Base-by-base conservation (phyloP, 2,329 filamentous ascomycete genomes). In the Apiospora saccharicola region DNA sequence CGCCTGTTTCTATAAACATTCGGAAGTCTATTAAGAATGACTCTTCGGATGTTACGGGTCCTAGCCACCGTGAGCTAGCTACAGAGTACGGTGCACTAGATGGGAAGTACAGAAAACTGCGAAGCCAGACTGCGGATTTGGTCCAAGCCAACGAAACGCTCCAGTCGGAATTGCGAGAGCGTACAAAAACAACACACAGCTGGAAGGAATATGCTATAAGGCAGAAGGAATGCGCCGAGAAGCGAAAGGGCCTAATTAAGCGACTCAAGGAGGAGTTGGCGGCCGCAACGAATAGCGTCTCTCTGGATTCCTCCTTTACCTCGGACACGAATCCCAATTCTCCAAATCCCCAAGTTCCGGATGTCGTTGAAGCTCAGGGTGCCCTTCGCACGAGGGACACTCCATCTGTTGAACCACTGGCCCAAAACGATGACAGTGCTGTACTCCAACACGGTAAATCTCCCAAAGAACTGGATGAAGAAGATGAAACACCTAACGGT, bases 171-270 rank as follows among this genome's bases (percentile, higher is more conserved):
- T 74, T 85, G 85, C 76, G 86, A 81, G 71, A 81, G 44, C 85
- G 82, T 74, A 82, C 83, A 68, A 85, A 83, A 41, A 80, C 82
- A 1, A 82, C 83, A 4, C 81, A 86, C 8, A 76, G 77, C 44
- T 90, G 88, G 88, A 80, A 82, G 37, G 78, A 80, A 7, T 85
- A 87, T 71, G 84, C 85, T 6, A 82, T 82, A 30, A 75, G 80
- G 16, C 77, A 89, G 24, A 81, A 86, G 70, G 79, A 79, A 69
- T 74, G 77, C 44, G 76, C 73, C 43, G 61, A 75, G 26, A 76
- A 74, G 53, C 79, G 79, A n/a, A 74, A 72, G 26, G 75, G 72
- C 37, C 86, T 82, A 72, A 80, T 89, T 14, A 81, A 81, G 67
- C 79, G 77, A 34, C 80, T 88, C 13, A 84, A 87, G 73, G 80